Conservation (phyloP, 352 stramenopile species). For the Globisporangium recalcitrans region DNA sequence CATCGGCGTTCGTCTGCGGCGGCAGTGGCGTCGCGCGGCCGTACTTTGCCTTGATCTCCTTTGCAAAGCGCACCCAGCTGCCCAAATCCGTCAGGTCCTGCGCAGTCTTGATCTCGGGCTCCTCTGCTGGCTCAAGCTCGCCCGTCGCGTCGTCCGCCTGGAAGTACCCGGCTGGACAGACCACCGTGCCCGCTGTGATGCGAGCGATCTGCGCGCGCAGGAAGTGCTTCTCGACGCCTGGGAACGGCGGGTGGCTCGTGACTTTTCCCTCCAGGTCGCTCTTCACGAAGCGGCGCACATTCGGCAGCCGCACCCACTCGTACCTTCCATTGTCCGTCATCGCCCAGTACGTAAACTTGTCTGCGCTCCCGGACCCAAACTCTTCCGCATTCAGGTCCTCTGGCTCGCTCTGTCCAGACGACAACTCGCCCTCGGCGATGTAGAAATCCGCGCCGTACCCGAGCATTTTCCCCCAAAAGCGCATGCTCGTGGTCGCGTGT, state of each 20-base stretch:
- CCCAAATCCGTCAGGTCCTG: slow-evolving; percentile 61
- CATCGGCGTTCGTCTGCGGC: slow-evolving; percentile 64
- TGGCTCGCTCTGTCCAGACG: slow-evolving; percentile 26
- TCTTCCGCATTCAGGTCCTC: slow-evolving; percentile 73
- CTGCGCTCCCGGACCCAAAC: slow-evolving; percentile 48
- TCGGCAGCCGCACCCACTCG: slow-evolving; percentile 80
- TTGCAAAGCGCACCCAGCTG: slow-evolving; percentile 87
- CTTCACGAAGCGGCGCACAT: slow-evolving; percentile 71
- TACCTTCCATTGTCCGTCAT: slow-evolving; percentile 78
- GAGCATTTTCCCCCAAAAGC: slow-evolving; percentile 87
- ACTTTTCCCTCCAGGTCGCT: slow-evolving; percentile 80
- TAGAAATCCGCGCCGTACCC: slow-evolving; percentile 75
- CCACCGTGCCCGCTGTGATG: slow-evolving; percentile 73
- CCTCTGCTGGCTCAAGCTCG: slow-evolving; percentile 62
- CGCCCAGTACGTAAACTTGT: slow-evolving; percentile 90
- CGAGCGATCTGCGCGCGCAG: slow-evolving; percentile 87
- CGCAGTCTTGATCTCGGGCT: slow-evolving; percentile 68
- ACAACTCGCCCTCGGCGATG: slow-evolving; percentile 73
- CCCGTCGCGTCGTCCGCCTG: slow-evolving; percentile 48
- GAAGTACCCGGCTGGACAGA: slow-evolving; percentile 86
- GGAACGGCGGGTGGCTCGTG: slow-evolving; percentile 83
- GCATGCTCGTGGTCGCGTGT: slow-evolving; percentile 57
- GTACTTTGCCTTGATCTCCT: slow-evolving; percentile 82
- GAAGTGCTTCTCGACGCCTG: slow-evolving; percentile 81
- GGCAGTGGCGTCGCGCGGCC: slow-evolving; percentile 70